Evolutionary conservation across 257 asterid species (phyloP).

Genomic region (Lavandula angustifolia): DNA sequence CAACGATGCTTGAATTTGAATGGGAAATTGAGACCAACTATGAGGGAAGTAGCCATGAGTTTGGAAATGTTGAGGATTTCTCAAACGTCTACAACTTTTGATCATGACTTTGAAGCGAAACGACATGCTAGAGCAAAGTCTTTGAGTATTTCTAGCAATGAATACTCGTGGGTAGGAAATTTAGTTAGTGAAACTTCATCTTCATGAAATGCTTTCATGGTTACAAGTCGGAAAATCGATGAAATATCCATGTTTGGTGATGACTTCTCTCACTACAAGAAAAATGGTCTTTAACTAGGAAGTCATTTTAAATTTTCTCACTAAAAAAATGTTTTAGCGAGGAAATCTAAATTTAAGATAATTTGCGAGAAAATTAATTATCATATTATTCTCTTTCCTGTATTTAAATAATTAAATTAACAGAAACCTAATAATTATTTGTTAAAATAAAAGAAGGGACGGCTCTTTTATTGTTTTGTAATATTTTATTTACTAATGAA

Average conservation of each 20-base stretch:
- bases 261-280: background rate
- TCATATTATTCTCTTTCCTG: too few species aligned
- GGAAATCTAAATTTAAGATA: too few species aligned
- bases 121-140: background rate
- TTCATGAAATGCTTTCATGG: background rate
- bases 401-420: too few species aligned
- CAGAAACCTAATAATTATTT: too few species aligned
- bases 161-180: slow-evolving; percentile 18
- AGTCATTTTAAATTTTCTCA: too few species aligned
- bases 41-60: slow-evolving; percentile 20
- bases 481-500: too few species aligned
- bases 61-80: slow-evolving; percentile 28
- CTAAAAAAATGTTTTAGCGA: too few species aligned
- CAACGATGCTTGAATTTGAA: slow-evolving; percentile 30
- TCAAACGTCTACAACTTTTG: background rate
- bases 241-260: background rate
- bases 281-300: too few species aligned
- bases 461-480: too few species aligned
- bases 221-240: background rate
- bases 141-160: background rate
- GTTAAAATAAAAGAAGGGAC: too few species aligned
- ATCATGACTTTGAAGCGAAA: background rate
- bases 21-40: slow-evolving; percentile 33
- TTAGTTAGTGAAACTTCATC: slow-evolving; percentile 8
- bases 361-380: too few species aligned